Evolutionary conservation across 805 yeast genomes (phyloP).

Genomic region (Wickerhamiella australiensis): DNA sequence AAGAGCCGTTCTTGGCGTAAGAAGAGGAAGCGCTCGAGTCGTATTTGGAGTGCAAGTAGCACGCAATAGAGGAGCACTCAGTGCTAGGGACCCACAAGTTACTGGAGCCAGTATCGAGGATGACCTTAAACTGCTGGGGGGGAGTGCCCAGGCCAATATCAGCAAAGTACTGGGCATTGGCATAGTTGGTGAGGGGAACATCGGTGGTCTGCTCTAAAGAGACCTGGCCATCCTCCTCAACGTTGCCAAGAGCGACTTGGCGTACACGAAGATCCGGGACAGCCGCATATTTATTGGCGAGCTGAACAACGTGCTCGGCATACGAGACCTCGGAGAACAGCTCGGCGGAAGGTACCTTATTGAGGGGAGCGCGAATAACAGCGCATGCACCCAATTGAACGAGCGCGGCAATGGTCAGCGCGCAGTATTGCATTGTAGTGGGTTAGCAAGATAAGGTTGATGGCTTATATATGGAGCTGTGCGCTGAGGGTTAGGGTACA

Average conservation of each 20-base stretch:
- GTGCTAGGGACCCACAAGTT: constrained; percentile 92
- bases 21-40: constrained; percentile 73
- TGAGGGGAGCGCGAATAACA: constrained; percentile 18
- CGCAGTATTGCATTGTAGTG: constrained; percentile 9
- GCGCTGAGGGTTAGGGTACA: constrained; percentile 3
- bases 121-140: constrained; percentile 82
- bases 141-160: constrained; percentile 90
- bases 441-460: not conserved
- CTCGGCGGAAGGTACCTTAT: constrained; percentile 16
- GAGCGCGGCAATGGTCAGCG: constrained; percentile 18
- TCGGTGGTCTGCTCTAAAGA: constrained; percentile 32
- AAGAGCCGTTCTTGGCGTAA: constrained; percentile 76
- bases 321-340: constrained; percentile 19
- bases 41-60: constrained; percentile 86
- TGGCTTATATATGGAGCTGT: constrained; percentile 4
- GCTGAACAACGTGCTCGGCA: constrained; percentile 19
- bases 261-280: constrained; percentile 12
- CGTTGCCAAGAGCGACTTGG: constrained; percentile 10
- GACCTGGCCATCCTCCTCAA: constrained; percentile 6
- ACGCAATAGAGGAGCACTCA: constrained; percentile 87
- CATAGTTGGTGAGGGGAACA: constrained; percentile 80
- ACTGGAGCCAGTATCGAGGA: constrained; percentile 92
- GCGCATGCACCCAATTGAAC: constrained; percentile 19
- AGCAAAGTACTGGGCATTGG: constrained; percentile 93
- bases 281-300: constrained; percentile 22